Evolutionary conservation across 805 yeast species (phyloP).

Genomic region (Metschnikowia cerradonensis): DNA sequence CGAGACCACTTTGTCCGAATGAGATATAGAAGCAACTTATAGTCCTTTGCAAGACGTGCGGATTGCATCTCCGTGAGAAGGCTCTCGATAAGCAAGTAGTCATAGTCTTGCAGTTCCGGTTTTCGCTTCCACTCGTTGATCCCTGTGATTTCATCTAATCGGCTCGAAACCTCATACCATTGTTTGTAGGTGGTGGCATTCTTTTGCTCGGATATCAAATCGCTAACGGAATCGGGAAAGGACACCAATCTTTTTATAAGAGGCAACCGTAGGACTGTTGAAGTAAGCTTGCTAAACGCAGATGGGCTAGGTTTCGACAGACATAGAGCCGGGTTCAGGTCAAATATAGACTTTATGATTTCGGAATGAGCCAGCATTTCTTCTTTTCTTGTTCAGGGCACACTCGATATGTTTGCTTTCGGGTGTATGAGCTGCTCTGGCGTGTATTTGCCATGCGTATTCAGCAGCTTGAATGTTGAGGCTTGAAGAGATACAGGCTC

Average conservation of each 20-base stretch:
- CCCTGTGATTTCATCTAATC: slow-evolving; percentile 62
- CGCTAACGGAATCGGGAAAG: neutral
- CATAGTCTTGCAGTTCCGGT: slow-evolving; percentile 65
- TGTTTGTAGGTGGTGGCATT: slow-evolving; percentile 44
- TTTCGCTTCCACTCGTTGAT: slow-evolving; percentile 69
- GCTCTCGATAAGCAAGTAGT: slow-evolving; percentile 54
- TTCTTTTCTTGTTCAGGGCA: neutral
- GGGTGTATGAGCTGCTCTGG: neutral
- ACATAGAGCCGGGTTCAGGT: slow-evolving; percentile 13
- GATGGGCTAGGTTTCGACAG: slow-evolving; percentile 7
- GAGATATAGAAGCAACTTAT: slow-evolving; percentile 58
- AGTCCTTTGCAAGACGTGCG: slow-evolving; percentile 58
- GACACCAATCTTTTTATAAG: slow-evolving; percentile 12
- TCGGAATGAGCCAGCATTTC: slow-evolving; percentile 11
- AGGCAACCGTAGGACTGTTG: slow-evolving; percentile 11
- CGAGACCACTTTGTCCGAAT: slow-evolving; percentile 83
- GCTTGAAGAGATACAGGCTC: no score
- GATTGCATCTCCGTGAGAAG: slow-evolving; percentile 52
- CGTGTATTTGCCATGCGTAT: neutral
- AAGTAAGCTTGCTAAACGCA: neutral
- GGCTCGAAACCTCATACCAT: slow-evolving; percentile 64
- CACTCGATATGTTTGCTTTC: neutral
- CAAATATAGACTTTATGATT: slow-evolving; percentile 14
- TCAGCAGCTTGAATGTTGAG: neutral
- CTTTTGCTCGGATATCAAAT: slow-evolving; percentile 28